phyloP scores from a whole-genome alignment of 148 eudicot species.

The Rhododendron henanense region DNA sequence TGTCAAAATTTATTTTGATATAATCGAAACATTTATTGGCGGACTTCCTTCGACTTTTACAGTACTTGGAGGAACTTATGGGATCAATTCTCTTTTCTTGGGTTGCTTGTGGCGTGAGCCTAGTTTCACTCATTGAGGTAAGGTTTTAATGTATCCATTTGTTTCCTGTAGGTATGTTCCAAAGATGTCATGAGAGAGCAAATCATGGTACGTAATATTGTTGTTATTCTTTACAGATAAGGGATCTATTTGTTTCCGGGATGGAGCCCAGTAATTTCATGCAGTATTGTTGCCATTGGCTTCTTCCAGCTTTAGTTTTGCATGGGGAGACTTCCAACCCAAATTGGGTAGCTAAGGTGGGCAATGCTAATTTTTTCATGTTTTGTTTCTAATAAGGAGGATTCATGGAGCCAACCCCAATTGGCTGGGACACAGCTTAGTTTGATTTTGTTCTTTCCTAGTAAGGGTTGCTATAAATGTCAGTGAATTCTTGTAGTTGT shows the following conservation, averaged over 20 bases:
- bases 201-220: background rate
- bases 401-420: background rate
- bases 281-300: slow-evolving; percentile 87
- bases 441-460: background rate
- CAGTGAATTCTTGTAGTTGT: background rate
- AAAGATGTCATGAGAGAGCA: background rate
- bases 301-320: slow-evolving; percentile 84
- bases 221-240: slow-evolving; percentile 46
- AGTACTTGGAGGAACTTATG: slow-evolving; percentile 88
- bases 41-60: slow-evolving; percentile 17
- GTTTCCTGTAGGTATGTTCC: background rate
- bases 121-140: slow-evolving; percentile 86
- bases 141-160: background rate
- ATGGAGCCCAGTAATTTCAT: slow-evolving; percentile 68
- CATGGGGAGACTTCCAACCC: slow-evolving; percentile 56
- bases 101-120: slow-evolving; percentile 83
- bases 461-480: background rate
- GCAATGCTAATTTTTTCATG: slow-evolving; percentile 1
- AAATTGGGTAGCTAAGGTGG: slow-evolving; percentile 48
- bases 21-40: background rate
- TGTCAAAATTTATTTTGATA: background rate
- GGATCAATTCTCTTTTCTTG: slow-evolving; percentile 76
- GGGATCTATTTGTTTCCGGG: slow-evolving; percentile 75
- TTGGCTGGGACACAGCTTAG: background rate
- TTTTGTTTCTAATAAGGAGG: background rate